Conservation (phyloP, 2,329 filamentous ascomycete genomes). For the Calonectria pauciramosa region DNA sequence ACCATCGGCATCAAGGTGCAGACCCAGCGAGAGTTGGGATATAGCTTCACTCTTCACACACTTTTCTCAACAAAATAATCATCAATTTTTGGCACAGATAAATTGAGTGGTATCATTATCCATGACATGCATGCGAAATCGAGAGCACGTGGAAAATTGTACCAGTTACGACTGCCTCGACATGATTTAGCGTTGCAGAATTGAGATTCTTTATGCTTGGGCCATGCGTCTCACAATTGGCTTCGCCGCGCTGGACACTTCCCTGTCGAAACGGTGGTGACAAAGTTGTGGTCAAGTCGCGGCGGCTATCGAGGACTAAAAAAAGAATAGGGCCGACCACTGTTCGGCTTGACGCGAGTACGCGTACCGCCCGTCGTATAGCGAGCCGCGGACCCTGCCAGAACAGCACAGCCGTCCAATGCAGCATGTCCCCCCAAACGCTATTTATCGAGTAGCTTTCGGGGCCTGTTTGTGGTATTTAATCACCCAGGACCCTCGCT, state of each 20-base stretch:
- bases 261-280: not conserved
- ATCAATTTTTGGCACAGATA: too few relatives aligned
- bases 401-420: too few relatives aligned
- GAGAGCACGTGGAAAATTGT: too few relatives aligned
- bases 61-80: too few relatives aligned
- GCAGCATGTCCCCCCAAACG: too few relatives aligned
- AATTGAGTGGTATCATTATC: too few relatives aligned
- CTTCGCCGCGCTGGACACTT: not conserved
- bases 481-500: not conserved
- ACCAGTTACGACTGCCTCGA: not conserved
- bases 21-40: not conserved
- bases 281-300: not conserved
- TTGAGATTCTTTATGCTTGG: not conserved
- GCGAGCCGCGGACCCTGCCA: not conserved
- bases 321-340: not conserved
- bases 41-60: too few relatives aligned
- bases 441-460: not conserved
- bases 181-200: not conserved
- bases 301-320: not conserved
- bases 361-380: not conserved
- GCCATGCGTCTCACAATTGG: not conserved
- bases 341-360: not conserved
- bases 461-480: not conserved
- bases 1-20: too few relatives aligned
- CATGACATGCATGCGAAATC: not conserved